These are phyloP conservation scores for Melampsora larici-populina DNA, from an alignment of 1,284 basidiomycete genomes.

Conservation along the genomic window DNA sequence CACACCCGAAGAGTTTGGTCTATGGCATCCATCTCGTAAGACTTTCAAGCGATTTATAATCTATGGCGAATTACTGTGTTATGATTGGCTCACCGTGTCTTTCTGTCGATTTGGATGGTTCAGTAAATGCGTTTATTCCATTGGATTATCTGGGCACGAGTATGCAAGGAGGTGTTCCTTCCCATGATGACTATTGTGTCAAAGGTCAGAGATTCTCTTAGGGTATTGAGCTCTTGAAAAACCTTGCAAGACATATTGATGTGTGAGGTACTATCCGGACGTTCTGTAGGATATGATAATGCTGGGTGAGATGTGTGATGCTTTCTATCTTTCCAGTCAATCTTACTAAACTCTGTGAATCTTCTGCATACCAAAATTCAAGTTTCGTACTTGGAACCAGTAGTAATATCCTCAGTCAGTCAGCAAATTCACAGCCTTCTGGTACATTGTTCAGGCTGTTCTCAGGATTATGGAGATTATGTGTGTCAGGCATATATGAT, in stretches of 20 bases:
- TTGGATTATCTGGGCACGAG: constrained; percentile 29
- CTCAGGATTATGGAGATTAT: no score
- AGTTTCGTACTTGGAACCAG: neutral
- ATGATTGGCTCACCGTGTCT: neutral
- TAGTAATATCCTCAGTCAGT: neutral
- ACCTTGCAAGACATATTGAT: no score
- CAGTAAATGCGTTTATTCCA: constrained; percentile 18
- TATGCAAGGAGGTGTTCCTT: neutral
- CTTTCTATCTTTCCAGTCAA: no score
- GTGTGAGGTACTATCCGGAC: neutral
- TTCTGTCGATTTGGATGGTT: neutral
- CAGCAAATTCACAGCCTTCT: neutral
- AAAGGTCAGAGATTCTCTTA: no score
- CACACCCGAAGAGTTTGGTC: constrained; percentile 37
- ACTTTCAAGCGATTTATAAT: neutral
- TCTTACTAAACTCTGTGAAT: no score
- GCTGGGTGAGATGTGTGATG: constrained; percentile 14
- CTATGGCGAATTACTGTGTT: neutral
- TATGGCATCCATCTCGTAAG: constrained; percentile 25
- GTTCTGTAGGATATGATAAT: constrained; percentile 31
- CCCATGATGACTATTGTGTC: neutral
- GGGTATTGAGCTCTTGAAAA: no score
- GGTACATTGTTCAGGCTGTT: no score
- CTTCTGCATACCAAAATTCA: neutral
- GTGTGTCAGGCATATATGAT: no score